Evolutionary conservation across 2,329 filamentous ascomycete species (phyloP), one percentile per base, ranked within the genome.

Genomic region (Sphaerulina musiva): DNA sequence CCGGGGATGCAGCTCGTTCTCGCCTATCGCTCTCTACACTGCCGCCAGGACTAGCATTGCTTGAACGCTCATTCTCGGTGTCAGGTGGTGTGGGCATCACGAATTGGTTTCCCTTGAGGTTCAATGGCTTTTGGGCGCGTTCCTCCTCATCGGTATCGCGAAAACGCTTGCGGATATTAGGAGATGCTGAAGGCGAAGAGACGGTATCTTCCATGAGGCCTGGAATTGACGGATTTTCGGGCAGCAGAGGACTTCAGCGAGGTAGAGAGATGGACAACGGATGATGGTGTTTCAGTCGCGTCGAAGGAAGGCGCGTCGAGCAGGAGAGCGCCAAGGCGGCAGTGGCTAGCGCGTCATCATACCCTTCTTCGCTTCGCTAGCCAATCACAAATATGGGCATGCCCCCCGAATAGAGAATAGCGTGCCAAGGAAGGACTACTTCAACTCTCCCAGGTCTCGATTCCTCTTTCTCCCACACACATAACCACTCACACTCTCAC

Each of bases 1-100:
- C 64, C 14, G 68, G 69, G 11, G 68, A 70, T 2, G 46, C 60
- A 17, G 61, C 62, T 23, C 65, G 64, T 36, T 44, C 51, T 31
- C 14, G 46, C 8, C 32, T 34, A 5, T 52, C 52, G 11, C 57
- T 45, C 31, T 58, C 55, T 31, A 54, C 46, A 26, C 50, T 61
- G 4, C 47, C 55, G 4, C 55, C 52, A 2, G 64, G 62, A 54
- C 64, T 68, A 1, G 60, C 58, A 56, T 64, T 64, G 53, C 64
- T 68, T 1, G 67, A 68, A 2, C 42, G 41, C 32, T 51, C 48
- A 3, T 62, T 53, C 23, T 67, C 67, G 12, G 66, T 66, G 40
- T 66, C 66, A 11, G 66, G 65, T 26, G 66, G 64, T 12, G 67
- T 68, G 8, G 66, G 65, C 64, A 68, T 66, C 41, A 66, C 60